These are phyloP conservation scores for Bremia lactucae DNA, from an alignment of 352 stramenopile genomes.

Conservation along the genomic window DNA sequence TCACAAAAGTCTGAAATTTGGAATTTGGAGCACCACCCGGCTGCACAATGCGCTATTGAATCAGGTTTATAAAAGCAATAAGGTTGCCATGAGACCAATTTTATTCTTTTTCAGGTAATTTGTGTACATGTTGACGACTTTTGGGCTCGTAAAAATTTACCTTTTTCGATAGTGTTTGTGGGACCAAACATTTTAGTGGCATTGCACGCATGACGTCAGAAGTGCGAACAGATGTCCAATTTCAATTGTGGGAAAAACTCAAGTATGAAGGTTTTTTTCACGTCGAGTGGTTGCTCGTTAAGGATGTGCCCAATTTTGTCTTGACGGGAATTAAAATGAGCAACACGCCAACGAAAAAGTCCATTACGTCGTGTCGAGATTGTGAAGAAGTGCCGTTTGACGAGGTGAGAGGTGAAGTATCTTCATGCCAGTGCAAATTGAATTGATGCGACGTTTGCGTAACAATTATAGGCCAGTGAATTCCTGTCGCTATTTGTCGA, in stretches of 20 bases:
- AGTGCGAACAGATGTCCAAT: conserved; percentile 35
- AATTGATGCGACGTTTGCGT: conserved; percentile 3
- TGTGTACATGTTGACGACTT: conserved; percentile 4
- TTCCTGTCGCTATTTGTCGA: conserved; percentile 54
- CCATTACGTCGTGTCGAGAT: conserved; percentile 64
- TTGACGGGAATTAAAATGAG: conserved; percentile 69
- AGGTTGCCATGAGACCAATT: conserved; percentile 50
- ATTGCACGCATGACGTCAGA: conserved; percentile 70
- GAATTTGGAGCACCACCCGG: conserved; percentile 68
- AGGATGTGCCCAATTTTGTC: conserved; percentile 76
- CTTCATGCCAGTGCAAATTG: background rate
- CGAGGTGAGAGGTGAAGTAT: conserved; percentile 27
- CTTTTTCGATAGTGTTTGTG: conserved; percentile 38
- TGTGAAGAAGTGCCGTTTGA: conserved; percentile 70
- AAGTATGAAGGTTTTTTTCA: conserved; percentile 79
- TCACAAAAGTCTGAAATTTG: conserved; percentile 80
- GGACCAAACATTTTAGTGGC: conserved; percentile 65
- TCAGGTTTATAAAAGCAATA: conserved; percentile 57
- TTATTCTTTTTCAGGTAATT: conserved; percentile 71
- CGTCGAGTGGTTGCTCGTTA: conserved; percentile 74
- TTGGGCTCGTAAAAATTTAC: background rate
- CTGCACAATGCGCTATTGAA: conserved; percentile 58
- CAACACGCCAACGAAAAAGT: conserved; percentile 72
- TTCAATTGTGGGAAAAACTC: conserved; percentile 70
- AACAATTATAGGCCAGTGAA: conserved; percentile 41